Evolutionary conservation across 23 red algal species (phyloP).

Genomic region (Gracilaria domingensis): DNA sequence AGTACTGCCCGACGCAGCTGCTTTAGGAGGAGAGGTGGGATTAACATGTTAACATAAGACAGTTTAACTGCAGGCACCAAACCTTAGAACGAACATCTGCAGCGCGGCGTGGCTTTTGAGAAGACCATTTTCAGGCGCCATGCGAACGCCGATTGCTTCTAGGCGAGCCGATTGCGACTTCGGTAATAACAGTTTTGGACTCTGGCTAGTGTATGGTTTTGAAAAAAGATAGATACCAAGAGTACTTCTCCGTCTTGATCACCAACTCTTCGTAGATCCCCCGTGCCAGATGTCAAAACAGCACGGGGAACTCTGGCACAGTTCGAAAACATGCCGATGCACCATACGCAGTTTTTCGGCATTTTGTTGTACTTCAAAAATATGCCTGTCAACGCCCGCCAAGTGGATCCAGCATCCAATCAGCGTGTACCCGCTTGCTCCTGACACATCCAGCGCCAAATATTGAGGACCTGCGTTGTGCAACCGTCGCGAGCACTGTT

Average conservation of each 20-base stretch:
- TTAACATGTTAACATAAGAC: not conserved
- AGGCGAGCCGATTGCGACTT: not conserved
- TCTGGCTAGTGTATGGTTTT: too few species aligned
- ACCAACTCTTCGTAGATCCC: too few species aligned
- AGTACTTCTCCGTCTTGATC: too few species aligned
- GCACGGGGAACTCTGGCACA: too few species aligned
- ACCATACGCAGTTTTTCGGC: not conserved
- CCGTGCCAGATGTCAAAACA: too few species aligned
- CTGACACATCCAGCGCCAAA: slow-evolving; percentile 3
- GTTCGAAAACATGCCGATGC: too few species aligned
- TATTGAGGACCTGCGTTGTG: not conserved
- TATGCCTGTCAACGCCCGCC: not conserved
- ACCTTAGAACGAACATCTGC: not conserved
- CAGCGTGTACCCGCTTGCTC: not conserved
- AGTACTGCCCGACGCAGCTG: not conserved
- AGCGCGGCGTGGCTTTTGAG: too few species aligned
- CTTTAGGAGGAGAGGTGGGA: not conserved
- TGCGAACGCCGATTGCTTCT: not conserved
- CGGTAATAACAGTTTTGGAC: too few species aligned
- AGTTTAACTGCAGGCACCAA: not conserved
- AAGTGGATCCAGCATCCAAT: not conserved
- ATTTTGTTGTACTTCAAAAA: not conserved
- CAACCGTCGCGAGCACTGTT: slow-evolving; percentile 1
- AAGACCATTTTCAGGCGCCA: not conserved
- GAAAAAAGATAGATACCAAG: too few species aligned